Evolutionary conservation across 2,329 filamentous ascomycete species (phyloP), one percentile per base, ranked within the genome.

Genomic region (Cercospora beticola): DNA sequence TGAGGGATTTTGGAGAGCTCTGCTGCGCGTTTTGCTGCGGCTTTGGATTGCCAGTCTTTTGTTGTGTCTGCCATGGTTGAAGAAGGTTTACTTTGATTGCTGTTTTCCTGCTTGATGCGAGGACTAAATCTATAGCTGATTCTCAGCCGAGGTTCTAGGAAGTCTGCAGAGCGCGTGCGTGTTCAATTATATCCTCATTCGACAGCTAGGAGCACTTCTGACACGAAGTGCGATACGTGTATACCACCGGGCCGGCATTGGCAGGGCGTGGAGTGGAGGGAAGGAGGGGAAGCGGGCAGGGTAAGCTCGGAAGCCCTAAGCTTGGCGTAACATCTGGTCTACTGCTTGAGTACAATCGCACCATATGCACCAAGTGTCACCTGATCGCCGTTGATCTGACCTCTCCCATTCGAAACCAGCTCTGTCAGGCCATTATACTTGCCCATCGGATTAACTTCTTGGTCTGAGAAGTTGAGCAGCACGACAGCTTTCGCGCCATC

Each of bases 391-490:
- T 46, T 64, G 21, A 71, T 57, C 0, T 68, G 54, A 18, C 30
- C 12, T 52, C 68, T 69, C 9, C 72, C 71, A 56, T 74, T 74
- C 23, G 71, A 73, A 0, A 67, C 54, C 46, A 73, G 30, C 16
- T 70, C 70, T 23, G 60, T 23, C 16, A 28, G 21, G 26, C 28
- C 33, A 5, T 59, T 57, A 36, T 70, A 73, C 49, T 70, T 67
- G 10, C 58, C 60, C 6, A 68, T 64, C 14, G 67, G 54, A 4
- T 73, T 57, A 18, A 43, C 66, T 54, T 76, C 75, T 23, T 79
- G 74, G 1, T 75, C 78, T 0, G 82, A 83, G 73, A 86, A 86
- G 57, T 74, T 75, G 16, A 74, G 67, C 63, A 73, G 40, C n/a
- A 75, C 72, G 5, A 73, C 65, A 10, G 78, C 78, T 59, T 67